Evolutionary conservation across 345 rosid species (phyloP), one percentile per base, ranked within the genome.

Genomic region (Alliaria petiolata): DNA sequence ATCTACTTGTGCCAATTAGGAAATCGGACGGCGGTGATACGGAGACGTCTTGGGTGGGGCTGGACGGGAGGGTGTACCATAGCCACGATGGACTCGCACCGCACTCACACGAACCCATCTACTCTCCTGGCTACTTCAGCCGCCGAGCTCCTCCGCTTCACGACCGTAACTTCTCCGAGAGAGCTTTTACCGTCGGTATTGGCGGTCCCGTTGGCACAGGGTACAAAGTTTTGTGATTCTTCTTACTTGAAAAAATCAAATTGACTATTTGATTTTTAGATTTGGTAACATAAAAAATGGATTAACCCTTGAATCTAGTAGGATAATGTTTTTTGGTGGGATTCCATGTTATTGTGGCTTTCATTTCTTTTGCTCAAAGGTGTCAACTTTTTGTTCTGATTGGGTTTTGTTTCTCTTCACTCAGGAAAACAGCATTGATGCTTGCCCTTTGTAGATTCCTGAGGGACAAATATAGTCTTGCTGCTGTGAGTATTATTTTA

Each of bases 41-140:
- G 12, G 33, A 79, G 19, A 46, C 82, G 13, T 81, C 97, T 50
- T 87, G 86, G 95, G 85, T 86, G 12, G 97, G 92, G 6, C 54
- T 81, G 7, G 97, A 91, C 58, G 97, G 97, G 44, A 91, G 47
- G 77, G 84, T 86, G 56, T 89, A 83, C 76, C 99, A 91, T 72
- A 91, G 96, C 85, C 99, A 95, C 73, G 98, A 93, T 75, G 98
- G 98, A 47, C 84, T 91, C 12, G 98, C 97, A n/a, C 93, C 96
- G 5, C 97, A 91, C 74, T 91, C 99, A 8, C 99, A 93, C 53
- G 99, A 91, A 82, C 97, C 99, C 51, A 93, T 93, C 13, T 95
- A 91, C 86, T 89, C 97, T 15, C 97, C 99, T 61, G 97, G 99
- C 36, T 95, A 62, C 85, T 91, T 91, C 78, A 85, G 84, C 70